Base-by-base conservation (phyloP, 768 basidiomycete species). In the Hemileccinum impolitum region DNA sequence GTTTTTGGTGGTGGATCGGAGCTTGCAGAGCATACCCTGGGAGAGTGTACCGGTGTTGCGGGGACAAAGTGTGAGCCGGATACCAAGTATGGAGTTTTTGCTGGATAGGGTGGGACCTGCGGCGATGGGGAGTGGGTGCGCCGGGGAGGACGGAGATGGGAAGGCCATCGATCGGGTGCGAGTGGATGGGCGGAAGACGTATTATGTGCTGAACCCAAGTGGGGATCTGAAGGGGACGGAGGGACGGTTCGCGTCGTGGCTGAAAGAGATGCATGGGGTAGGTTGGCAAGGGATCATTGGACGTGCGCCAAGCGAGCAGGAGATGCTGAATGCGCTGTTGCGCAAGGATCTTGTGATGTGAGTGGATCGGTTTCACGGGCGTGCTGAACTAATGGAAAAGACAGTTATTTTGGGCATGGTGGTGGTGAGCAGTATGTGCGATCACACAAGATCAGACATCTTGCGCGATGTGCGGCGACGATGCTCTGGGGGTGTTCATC, bases 401-500 rank as follows among this genome's bases (percentile, higher is more conserved):
- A 23, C 55, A 98, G 95, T 11, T 99, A 97, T 68, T 96, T 98
- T 61, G 96, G 96, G 13, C 96, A 99, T 59, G 93, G 93, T 2
- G 94, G 94, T 7, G 94, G 83, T 1, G 94, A 97, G 62, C 95
- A 98, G 58, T 99, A 95, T 60, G 76, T 90, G 7, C 85, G 90
- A 3, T 90, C 93, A 2, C 86, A 90, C 64, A 88, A 85, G 59
- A 81, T 99, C 45, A 78, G 90, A 8, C 79, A 85, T 51, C 74
- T 98, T 30, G 78, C 80, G 1, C 75, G 77, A n/a, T 98, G 96
- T 63, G 94, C 96, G 7, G 86, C 87, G 13, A 88, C 90, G 1
- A 94, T 98, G 91, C 78, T 99, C 3, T 99, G 95, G 96, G 96
- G 96, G 1, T 99, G 96, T 73, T 99, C 96, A 0, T 97, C 94